Percentiles rank a stretch among this genome's conserved stretches.
These are phyloP conservation scores for Leonotis leonurus DNA, from an alignment of 257 asterid genomes.

Conservation along the genomic window DNA sequence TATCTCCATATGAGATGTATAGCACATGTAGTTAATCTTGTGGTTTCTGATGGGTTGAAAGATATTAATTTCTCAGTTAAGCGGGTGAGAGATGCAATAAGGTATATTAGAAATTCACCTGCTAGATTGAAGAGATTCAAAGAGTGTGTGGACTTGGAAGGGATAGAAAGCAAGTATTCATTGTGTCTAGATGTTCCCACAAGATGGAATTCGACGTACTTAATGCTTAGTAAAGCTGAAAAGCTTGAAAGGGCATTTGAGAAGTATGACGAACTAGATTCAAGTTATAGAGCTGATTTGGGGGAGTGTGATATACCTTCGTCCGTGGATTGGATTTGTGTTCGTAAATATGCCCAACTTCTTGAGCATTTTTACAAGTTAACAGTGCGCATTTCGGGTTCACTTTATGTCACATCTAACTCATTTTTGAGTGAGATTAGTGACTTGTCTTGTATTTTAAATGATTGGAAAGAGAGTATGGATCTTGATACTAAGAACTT, in stretches of 20 bases:
- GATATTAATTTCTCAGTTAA: neutral
- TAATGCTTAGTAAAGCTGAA: neutral
- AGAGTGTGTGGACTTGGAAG: neutral
- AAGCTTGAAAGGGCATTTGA: neutral
- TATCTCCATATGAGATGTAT: conserved; percentile 8
- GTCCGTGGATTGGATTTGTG: no score
- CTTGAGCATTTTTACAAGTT: no score
- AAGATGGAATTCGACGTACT: neutral
- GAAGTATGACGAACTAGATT: neutral
- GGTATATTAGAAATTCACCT: neutral
- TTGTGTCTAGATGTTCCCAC: neutral
- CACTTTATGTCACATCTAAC: no score
- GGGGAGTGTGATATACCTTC: no score
- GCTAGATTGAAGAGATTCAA: neutral
- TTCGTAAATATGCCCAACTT: no score
- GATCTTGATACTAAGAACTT: neutral
- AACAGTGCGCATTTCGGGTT: no score
- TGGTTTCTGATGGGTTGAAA: neutral
- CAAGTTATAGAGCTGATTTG: neutral
- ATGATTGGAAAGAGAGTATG: neutral
- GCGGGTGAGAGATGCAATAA: neutral
- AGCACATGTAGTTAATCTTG: neutral
- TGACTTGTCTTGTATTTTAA: neutral
- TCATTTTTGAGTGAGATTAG: no score
- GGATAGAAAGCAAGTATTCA: neutral